Evolutionary conservation across 2,329 filamentous ascomycete species (phyloP).

Genomic region (Monilinia polystroma): DNA sequence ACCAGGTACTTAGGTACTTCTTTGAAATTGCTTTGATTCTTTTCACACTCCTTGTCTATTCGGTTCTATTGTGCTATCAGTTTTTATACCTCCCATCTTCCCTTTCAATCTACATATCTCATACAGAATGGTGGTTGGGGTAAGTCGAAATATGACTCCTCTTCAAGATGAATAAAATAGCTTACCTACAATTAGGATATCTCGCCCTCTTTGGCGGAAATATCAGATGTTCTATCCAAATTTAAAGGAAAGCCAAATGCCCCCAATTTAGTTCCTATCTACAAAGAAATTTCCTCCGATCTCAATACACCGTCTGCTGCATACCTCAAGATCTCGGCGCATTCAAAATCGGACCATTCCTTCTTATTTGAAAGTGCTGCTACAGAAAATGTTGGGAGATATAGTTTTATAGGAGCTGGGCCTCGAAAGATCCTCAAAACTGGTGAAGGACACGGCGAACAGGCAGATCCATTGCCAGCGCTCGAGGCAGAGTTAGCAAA

Average conservation of each 20-base stretch:
- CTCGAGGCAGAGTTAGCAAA: constrained; percentile 79
- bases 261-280: constrained; percentile 77
- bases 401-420: constrained; percentile 90
- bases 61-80: background rate
- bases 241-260: constrained; percentile 53
- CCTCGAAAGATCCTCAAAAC: constrained; percentile 79
- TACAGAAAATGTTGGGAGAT: constrained; percentile 88
- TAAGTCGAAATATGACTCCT: constrained; percentile 33
- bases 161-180: constrained; percentile 20
- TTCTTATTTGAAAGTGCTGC: constrained; percentile 96
- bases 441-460: constrained; percentile 81
- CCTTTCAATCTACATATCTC: background rate
- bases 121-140: constrained; percentile 34
- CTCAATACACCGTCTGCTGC: constrained; percentile 92
- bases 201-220: constrained; percentile 60
- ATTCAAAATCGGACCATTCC: constrained; percentile 74
- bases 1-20: background rate
- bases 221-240: constrained; percentile 55
- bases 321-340: constrained; percentile 84
- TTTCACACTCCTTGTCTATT: background rate
- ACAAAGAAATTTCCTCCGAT: constrained; percentile 83
- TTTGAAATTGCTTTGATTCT: background rate
- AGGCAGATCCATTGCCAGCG: constrained; percentile 77
- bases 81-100: too few relatives aligned
- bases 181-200: constrained; percentile 44